A percentile compares a stretch with the other conserved stretches of the same genome.
phyloP scores from a whole-genome alignment of 2,329 filamentous ascomycete genomes.

The Stachybotrys chartarum region DNA sequence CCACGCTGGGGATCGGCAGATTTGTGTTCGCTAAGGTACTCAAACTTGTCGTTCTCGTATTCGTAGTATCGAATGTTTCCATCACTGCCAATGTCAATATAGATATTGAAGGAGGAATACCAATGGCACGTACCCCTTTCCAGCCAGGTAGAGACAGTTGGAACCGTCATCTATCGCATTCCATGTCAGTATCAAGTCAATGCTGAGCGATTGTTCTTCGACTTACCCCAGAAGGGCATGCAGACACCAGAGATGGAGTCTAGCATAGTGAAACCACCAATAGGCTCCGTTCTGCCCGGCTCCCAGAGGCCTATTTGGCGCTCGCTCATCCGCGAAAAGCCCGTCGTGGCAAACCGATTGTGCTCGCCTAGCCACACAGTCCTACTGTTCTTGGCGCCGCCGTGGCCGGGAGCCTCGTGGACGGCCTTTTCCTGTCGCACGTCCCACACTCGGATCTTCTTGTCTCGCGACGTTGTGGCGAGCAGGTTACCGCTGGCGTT shows the following conservation, averaged over 20 bases:
- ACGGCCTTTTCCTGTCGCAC: slow-evolving; percentile 84
- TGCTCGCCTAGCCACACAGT: slow-evolving; percentile 96
- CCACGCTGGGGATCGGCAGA: slow-evolving; percentile 93
- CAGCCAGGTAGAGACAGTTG: slow-evolving; percentile 90
- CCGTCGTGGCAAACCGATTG: slow-evolving; percentile 90
- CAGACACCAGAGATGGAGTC: slow-evolving; percentile 96
- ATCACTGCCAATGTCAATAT: slow-evolving; percentile 53
- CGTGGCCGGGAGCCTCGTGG: slow-evolving; percentile 78
- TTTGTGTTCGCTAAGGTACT: slow-evolving; percentile 95
- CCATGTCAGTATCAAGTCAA: slow-evolving; percentile 12
- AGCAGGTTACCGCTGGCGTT: slow-evolving; percentile 81
- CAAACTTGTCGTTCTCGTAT: slow-evolving; percentile 97
- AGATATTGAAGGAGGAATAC: background rate
- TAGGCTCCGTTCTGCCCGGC: slow-evolving; percentile 74
- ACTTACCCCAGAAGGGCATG: slow-evolving; percentile 94
- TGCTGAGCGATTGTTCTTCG: background rate
- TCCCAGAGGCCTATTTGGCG: slow-evolving; percentile 95
- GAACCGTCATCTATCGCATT: slow-evolving; percentile 68
- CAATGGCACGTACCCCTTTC: slow-evolving; percentile 71
- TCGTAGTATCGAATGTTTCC: slow-evolving; percentile 99
- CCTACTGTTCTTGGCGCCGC: slow-evolving; percentile 94
- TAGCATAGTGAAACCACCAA: slow-evolving; percentile 82
- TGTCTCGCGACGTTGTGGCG: slow-evolving; percentile 92
- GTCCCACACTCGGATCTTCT: slow-evolving; percentile 97
- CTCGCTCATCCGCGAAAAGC: slow-evolving; percentile 98